Evolutionary conservation across 768 basidiomycete species (phyloP).

Genomic region (Mycena capillaripes): DNA sequence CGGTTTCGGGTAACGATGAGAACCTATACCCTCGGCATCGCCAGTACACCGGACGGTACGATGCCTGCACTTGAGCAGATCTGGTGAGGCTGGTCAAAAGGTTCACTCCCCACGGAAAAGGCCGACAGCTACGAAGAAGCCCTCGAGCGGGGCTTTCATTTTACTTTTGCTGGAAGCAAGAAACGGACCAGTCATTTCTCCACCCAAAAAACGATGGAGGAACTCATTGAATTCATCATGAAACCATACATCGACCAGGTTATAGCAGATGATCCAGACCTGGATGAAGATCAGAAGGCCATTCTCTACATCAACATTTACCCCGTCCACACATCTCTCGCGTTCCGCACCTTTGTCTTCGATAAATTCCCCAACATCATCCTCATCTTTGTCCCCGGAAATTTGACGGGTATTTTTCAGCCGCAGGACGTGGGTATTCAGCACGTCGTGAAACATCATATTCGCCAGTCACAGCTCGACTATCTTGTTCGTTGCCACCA

Average conservation of each 20-base stretch:
- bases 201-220: not conserved
- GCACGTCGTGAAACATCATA: constrained; percentile 35
- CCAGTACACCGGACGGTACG: constrained; percentile 32
- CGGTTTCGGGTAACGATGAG: not conserved
- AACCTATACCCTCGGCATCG: constrained; percentile 18
- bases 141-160: not conserved
- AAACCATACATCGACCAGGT: constrained; percentile 11
- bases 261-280: not conserved
- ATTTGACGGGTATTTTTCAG: constrained; percentile 40
- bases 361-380: constrained; percentile 26
- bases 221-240: not conserved
- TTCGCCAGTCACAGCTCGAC: constrained; percentile 27
- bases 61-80: not conserved
- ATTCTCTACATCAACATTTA: constrained; percentile 41
- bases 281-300: constrained; percentile 19
- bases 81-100: not conserved
- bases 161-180: not conserved
- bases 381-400: constrained; percentile 35
- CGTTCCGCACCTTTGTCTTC: constrained; percentile 31
- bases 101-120: constrained; percentile 18
- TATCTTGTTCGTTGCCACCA: constrained; percentile 28
- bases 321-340: constrained; percentile 37
- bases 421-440: constrained; percentile 43
- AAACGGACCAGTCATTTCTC: no score
- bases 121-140: not conserved